Evolutionary conservation across 2,329 filamentous ascomycete genomes (phyloP).

Genomic region (Westerdykella ornata): DNA sequence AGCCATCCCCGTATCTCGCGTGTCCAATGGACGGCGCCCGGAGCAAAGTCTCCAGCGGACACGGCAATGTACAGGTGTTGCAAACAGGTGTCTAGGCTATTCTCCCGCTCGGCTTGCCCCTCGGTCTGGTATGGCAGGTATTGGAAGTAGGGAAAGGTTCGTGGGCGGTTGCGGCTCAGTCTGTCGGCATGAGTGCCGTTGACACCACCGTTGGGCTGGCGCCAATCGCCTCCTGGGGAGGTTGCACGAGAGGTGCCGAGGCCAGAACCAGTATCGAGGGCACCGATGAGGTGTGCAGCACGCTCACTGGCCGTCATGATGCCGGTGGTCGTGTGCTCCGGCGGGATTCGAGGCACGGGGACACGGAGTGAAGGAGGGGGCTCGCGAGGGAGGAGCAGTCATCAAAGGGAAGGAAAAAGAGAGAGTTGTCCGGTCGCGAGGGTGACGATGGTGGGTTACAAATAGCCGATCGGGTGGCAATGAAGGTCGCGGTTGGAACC

Average conservation of each 20-base stretch:
- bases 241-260: constrained; percentile 79
- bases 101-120: constrained; percentile 67
- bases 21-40: constrained; percentile 93
- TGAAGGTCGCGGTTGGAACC: constrained; percentile 7
- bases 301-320: constrained; percentile 37
- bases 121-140: constrained; percentile 87
- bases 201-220: constrained; percentile 43
- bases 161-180: constrained; percentile 65
- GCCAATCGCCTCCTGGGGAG: constrained; percentile 64
- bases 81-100: constrained; percentile 76
- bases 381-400: constrained; percentile 1
- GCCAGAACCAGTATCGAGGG: constrained; percentile 39
- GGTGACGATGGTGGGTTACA: too few species aligned
- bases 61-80: constrained; percentile 90
- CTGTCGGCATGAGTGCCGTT: constrained; percentile 45
- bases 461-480: constrained; percentile 5
- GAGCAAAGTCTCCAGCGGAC: constrained; percentile 86
- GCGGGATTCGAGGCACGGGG: constrained; percentile 8
- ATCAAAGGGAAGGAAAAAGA: too few species aligned
- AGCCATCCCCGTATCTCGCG: constrained; percentile 93
- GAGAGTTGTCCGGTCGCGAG: too few species aligned
- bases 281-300: constrained; percentile 40
- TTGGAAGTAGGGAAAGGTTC: constrained; percentile 88
- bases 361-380: constrained; percentile 11
- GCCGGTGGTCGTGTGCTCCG: constrained; percentile 3